Conservation (phyloP, 306 rosid species). For the Delonix regia region DNA sequence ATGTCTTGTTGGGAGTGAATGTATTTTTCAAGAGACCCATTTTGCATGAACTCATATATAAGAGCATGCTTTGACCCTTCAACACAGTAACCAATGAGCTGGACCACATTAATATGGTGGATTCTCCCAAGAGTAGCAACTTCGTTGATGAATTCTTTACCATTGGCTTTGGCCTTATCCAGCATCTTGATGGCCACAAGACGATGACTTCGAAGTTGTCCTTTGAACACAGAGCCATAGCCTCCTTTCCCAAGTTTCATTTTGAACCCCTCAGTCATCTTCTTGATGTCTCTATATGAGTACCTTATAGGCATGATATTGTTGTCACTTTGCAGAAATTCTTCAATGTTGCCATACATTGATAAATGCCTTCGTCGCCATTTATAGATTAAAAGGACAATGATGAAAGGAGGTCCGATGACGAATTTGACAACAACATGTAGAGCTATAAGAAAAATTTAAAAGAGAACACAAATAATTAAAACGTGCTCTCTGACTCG, state of each 20-base stretch:
- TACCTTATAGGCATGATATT: slow-evolving; percentile 5
- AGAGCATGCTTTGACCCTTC: slow-evolving; percentile 1
- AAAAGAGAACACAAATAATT: not conserved
- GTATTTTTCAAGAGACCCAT: slow-evolving; percentile 32
- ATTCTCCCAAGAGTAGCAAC: slow-evolving; percentile 37
- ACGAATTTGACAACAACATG: not conserved
- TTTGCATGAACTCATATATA: slow-evolving; percentile 24
- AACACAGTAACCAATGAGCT: not conserved
- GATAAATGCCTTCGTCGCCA: slow-evolving; percentile 6
- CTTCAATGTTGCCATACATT: not conserved
- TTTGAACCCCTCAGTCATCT: slow-evolving; percentile 17
- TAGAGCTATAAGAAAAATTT: not conserved
- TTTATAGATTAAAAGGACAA: not conserved
- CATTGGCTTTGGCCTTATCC: slow-evolving; percentile 20
- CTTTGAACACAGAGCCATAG: slow-evolving; percentile 36
- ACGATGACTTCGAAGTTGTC: slow-evolving; percentile 24
- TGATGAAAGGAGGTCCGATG: not conserved
- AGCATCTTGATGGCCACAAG: slow-evolving; percentile 35
- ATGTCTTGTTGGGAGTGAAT: not conserved
- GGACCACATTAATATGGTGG: slow-evolving; percentile 40
- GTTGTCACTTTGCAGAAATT: not conserved
- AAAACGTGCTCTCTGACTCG: not conserved
- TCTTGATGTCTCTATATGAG: slow-evolving; percentile 25
- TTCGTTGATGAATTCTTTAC: slow-evolving; percentile 32
- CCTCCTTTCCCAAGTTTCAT: slow-evolving; percentile 23